These are phyloP conservation scores for Medicago arabica DNA, from an alignment of 306 rosid species.

Conservation along the genomic window DNA sequence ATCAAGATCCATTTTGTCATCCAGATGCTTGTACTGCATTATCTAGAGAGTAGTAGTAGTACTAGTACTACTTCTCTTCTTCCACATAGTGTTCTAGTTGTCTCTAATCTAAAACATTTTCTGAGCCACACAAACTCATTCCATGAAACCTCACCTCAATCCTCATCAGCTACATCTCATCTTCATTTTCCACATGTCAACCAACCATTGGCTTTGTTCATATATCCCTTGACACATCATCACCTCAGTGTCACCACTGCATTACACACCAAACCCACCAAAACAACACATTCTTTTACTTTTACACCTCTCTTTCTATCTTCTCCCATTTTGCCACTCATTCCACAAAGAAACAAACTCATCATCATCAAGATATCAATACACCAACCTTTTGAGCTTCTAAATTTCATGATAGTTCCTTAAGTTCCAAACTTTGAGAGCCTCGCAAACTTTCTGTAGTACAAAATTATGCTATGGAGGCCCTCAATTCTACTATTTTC, in stretches of 20 bases:
- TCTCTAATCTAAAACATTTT: not conserved
- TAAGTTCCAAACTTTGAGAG: constrained; percentile 21
- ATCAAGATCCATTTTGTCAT: not conserved
- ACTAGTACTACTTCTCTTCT: not conserved
- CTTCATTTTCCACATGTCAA: constrained; percentile 44
- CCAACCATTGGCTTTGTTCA: constrained; percentile 17
- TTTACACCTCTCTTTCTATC: not conserved
- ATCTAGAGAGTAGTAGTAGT: constrained; percentile 7
- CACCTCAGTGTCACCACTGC: constrained; percentile 37
- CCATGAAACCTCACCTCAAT: constrained; percentile 34
- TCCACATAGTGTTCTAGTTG: not conserved
- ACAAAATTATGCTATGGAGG: constrained; percentile 86
- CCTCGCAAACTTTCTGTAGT: constrained; percentile 13
- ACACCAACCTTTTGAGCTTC: constrained; percentile 16
- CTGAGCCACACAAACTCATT: constrained; percentile 44
- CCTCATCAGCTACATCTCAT: constrained; percentile 49
- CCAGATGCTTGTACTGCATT: constrained; percentile 27
- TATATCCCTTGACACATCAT: constrained; percentile 46
- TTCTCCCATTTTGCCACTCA: constrained; percentile 38
- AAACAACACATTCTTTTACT: constrained; percentile 28
- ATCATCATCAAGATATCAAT: constrained; percentile 12
- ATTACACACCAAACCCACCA: constrained; percentile 31
- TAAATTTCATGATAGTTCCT: constrained; percentile 31
- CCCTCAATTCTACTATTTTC: constrained; percentile 85
- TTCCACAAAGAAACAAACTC: constrained; percentile 30